A percentile compares a stretch with the other conserved stretches of the same genome.
These are phyloP conservation scores for Erigeron philadelphicus DNA, from an alignment of 140 eudicot species.

Conservation along the genomic window DNA sequence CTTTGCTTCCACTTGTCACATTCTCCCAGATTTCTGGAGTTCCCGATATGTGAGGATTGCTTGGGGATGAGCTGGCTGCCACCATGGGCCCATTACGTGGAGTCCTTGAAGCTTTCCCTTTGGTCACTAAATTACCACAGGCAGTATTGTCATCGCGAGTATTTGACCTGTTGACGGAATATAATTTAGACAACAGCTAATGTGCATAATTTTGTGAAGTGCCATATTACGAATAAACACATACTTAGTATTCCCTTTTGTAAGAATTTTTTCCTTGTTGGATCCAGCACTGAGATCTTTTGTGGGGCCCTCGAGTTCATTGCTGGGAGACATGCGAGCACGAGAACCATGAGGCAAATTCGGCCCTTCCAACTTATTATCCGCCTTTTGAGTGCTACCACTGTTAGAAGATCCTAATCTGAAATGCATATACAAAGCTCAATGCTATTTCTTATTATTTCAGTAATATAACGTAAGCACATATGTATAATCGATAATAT, in stretches of 20 bases:
- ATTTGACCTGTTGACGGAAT: constrained; percentile 43
- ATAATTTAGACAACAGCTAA: constrained; percentile 5
- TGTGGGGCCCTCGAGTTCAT: constrained; percentile 58
- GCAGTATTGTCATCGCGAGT: constrained; percentile 50
- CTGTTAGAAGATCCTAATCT: constrained; percentile 57
- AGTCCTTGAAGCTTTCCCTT: constrained; percentile 78
- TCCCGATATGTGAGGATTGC: constrained; percentile 46
- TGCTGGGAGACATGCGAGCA: constrained; percentile 49
- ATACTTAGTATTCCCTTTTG: constrained; percentile 66
- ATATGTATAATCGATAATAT: constrained; percentile 14
- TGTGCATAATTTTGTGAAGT: neutral
- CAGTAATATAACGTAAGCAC: constrained; percentile 11
- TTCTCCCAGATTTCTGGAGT: constrained; percentile 71
- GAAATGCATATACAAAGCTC: constrained; percentile 6
- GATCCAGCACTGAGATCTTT: constrained; percentile 47
- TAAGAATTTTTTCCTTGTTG: constrained; percentile 51
- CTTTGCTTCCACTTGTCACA: constrained; percentile 44
- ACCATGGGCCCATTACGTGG: constrained; percentile 51
- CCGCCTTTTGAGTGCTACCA: constrained; percentile 42
- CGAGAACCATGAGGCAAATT: constrained; percentile 45
- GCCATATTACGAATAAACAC: constrained; percentile 21
- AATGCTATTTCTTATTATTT: neutral
- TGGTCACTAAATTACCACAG: constrained; percentile 48
- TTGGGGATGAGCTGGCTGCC: constrained; percentile 53
- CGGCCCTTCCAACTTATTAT: constrained; percentile 56